Conservation (phyloP, 768 basidiomycete species). For the Hygrophoropsis aurantiaca region DNA sequence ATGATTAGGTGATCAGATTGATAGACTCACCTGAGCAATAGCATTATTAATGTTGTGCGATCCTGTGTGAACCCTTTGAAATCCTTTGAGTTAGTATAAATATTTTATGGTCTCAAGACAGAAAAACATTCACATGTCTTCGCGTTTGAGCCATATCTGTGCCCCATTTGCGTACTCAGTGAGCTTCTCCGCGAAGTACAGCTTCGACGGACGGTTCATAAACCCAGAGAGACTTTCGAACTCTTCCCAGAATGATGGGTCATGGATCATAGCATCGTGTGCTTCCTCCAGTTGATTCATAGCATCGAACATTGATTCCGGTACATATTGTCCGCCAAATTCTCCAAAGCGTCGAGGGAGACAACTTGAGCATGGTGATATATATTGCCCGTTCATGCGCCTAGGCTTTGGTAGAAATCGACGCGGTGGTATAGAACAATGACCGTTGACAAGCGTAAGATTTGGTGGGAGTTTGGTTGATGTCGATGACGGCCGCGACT, state of each 20-base stretch:
- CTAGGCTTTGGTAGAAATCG: neutral
- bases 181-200: conserved; percentile 89
- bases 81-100: conserved; percentile 4
- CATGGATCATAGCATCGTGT: conserved; percentile 81
- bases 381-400: neutral
- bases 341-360: conserved; percentile 88
- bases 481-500: neutral
- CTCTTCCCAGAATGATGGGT: conserved; percentile 92
- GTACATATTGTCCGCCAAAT: conserved; percentile 97
- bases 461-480: neutral
- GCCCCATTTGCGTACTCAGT: conserved; percentile 91
- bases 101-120: neutral
- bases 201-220: conserved; percentile 90
- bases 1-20: neutral
- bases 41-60: conserved; percentile 99
- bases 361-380: conserved; percentile 36
- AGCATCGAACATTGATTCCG: conserved; percentile 93
- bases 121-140: conserved; percentile 66
- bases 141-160: conserved; percentile 96
- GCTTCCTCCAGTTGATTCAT: conserved; percentile 87
- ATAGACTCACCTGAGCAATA: conserved; percentile 74
- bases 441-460: neutral
- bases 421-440: no score
- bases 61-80: conserved; percentile 86
- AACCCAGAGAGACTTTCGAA: conserved; percentile 85